Base-by-base conservation (phyloP, 352 stramenopile genomes). In the Globisporangium alternatum region DNA sequence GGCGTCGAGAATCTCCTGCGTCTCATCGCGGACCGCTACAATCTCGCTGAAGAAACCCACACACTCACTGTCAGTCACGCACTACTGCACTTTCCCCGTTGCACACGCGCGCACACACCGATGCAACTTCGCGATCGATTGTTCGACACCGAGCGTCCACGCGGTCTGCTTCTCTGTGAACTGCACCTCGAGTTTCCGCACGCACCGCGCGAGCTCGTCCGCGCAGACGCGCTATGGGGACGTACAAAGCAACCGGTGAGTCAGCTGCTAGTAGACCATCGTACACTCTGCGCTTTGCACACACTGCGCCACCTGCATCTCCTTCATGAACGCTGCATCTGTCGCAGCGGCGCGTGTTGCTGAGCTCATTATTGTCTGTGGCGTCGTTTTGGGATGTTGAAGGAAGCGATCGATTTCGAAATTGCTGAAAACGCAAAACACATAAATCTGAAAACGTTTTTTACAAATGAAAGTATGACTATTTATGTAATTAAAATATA, bases 161-260 rank as follows among this genome's bases (percentile, higher is more conserved):
- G 19, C 4, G 10, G n/a, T 13, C n/a, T 66, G 49, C 28, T 47
- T 41, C 39, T 65, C 33, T 4, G 49, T 21, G 5, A 61, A 35
- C 39, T 66, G 48, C 47, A 30, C 5, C 39, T 69, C 64, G 21
- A 69, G 47, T 33, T 51, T 54, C 19, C 49, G 56, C 25, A 69
- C 48, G 31, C 65, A 67, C 5, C 44, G 59, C 44, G 65, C 60
- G 47, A 70, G 62, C 33, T 70, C 59, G 17, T 58, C 59, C 17
- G 60, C 60, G 9, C 65, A 70, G 5, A 67, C 45, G 13, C 64
- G 48, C 64, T 69, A 37, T 37, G 33, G 13, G 13, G 28, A 3
- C n/a, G 5, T 12, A 21, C 37, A 53, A 58, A 52, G 22, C 13
- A 41, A 19, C 31, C 21, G 31, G 12, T 15, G 13, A n/a, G 7